Percentiles rank a stretch among this genome's conserved stretches.
Evolutionary conservation across 2,329 filamentous ascomycete genomes (phyloP).

Genomic region (Dactylella cylindrospora): DNA sequence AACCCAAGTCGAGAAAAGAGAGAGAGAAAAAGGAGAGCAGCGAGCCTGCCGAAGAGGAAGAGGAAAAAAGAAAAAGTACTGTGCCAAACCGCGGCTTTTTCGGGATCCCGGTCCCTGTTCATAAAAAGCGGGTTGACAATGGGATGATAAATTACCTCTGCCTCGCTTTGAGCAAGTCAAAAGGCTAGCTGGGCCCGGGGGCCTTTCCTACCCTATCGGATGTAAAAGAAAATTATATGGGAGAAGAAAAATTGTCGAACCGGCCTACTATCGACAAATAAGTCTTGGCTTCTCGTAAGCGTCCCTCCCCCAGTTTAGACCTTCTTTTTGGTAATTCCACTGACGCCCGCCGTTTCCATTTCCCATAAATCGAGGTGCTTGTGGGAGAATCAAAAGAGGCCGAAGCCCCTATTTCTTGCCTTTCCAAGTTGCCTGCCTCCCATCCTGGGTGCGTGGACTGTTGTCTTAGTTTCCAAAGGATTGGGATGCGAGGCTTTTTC

Average conservation of each 20-base stretch:
- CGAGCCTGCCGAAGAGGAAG: too few relatives aligned
- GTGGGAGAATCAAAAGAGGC: constrained; percentile 9
- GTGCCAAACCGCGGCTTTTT: constrained; percentile 19
- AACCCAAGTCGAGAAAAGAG: too few relatives aligned
- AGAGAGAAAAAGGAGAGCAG: constrained; percentile 29
- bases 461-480: too few relatives aligned
- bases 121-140: constrained; percentile 11
- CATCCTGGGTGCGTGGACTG: too few relatives aligned
- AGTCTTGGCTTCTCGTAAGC: constrained; percentile 2
- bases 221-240: background rate
- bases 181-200: too few relatives aligned
- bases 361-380: constrained; percentile 24
- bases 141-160: too few relatives aligned
- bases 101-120: constrained; percentile 34
- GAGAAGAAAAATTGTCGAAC: constrained; percentile 3
- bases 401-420: constrained; percentile 35
- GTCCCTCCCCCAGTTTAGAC: constrained; percentile 17
- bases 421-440: too few relatives aligned
- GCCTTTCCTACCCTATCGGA: background rate
- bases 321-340: constrained; percentile 29
- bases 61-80: too few relatives aligned
- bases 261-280: constrained; percentile 7
- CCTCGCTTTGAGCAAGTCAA: too few relatives aligned
- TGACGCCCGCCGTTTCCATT: constrained; percentile 44
- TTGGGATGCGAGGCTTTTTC: too few relatives aligned